Evolutionary conservation across 805 yeast species (phyloP).

Genomic region (Henningerozyma blattae): DNA sequence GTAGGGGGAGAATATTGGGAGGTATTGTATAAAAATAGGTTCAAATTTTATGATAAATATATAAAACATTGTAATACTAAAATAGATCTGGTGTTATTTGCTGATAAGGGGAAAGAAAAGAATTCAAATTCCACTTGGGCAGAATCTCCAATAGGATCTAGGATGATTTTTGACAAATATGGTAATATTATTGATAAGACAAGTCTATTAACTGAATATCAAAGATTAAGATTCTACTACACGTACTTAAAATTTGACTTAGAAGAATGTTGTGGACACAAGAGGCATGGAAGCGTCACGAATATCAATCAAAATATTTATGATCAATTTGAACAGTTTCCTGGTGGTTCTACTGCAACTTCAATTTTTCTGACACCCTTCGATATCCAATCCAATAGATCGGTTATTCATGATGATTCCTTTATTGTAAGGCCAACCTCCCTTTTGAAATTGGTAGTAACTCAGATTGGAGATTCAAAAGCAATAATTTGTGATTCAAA

Average conservation of each 20-base stretch:
- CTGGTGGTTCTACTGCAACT: conserved; percentile 66
- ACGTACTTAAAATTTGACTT: conserved; percentile 22
- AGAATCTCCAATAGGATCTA: too few species aligned
- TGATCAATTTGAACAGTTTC: conserved; percentile 19
- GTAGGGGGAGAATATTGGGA: conserved; percentile 82
- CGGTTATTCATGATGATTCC: conserved; percentile 12
- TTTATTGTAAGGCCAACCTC: conserved; percentile 46
- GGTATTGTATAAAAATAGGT: conserved; percentile 45
- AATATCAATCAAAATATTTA: conserved; percentile 6
- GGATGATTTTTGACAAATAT: conserved; percentile 26
- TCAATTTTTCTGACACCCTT: conserved; percentile 36
- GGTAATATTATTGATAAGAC: conserved; percentile 27
- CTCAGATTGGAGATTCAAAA: conserved; percentile 89
- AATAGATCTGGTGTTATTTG: conserved; percentile 22
- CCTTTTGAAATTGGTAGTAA: conserved; percentile 56
- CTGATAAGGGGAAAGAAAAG: conserved; percentile 4
- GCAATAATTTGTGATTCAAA: conserved; percentile 72
- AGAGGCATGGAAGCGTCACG: too few species aligned
- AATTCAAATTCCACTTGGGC: background rate
- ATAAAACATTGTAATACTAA: conserved; percentile 24
- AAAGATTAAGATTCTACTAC: conserved; percentile 19
- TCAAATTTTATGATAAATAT: conserved; percentile 24
- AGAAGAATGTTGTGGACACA: conserved; percentile 20
- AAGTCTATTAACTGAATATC: conserved; percentile 20
- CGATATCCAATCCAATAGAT: conserved; percentile 9